phyloP scores from a whole-genome alignment of 441 rosid genomes.

The Populus trichocarpa region DNA sequence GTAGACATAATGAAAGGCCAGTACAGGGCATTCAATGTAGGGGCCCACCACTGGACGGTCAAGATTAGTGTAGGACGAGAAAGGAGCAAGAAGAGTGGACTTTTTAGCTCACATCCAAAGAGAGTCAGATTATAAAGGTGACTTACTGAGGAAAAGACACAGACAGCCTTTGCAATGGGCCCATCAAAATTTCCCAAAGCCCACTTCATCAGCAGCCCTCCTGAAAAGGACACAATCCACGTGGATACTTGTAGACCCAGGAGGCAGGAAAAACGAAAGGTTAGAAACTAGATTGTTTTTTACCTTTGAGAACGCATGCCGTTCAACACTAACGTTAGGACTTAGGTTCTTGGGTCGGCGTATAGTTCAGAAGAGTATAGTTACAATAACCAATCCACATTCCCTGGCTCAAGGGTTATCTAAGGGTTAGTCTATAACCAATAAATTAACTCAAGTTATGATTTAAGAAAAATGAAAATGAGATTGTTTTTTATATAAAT shows the following conservation, averaged over 20 bases:
- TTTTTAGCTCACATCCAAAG: slow-evolving; percentile 38
- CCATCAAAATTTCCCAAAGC: slow-evolving; percentile 7
- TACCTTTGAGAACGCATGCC: neutral
- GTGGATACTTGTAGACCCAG: no score
- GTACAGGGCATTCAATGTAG: slow-evolving; percentile 7
- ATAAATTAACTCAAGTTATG: no score
- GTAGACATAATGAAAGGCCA: neutral
- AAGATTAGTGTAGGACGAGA: slow-evolving; percentile 1
- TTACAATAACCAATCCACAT: neutral
- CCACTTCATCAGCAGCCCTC: neutral
- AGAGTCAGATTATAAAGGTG: slow-evolving; percentile 29
- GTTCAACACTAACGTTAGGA: no score
- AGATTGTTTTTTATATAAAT: no score
- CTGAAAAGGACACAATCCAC: neutral
- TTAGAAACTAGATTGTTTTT: neutral
- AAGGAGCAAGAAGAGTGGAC: slow-evolving; percentile 45
- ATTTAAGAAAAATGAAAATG: no score
- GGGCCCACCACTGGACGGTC: slow-evolving; percentile 19
- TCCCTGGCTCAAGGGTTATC: no score
- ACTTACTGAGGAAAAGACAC: slow-evolving; percentile 35
- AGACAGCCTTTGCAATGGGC: slow-evolving; percentile 32
- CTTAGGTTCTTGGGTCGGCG: neutral
- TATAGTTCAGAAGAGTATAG: neutral
- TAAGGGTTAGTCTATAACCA: no score
- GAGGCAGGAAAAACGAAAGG: no score